phyloP scores from a whole-genome alignment of 225 moss, liverwort and hornwort species.

The Neckera pumila region DNA sequence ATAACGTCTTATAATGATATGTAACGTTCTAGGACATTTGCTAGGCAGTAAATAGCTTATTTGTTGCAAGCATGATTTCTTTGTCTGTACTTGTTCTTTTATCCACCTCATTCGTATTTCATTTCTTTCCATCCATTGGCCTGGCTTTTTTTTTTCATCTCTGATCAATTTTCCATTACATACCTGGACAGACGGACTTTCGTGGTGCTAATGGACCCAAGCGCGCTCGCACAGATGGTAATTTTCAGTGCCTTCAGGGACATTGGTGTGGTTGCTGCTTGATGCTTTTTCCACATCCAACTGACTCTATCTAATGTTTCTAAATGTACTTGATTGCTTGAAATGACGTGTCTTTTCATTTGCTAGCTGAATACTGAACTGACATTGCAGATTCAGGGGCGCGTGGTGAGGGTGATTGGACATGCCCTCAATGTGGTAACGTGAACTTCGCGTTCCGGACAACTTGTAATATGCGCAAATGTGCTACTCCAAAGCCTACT shows the following conservation, averaged over 20 bases:
- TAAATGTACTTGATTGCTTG: neutral
- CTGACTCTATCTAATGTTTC: neutral
- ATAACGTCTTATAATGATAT: neutral
- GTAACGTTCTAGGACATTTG: neutral
- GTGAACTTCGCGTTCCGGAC: slow-evolving; percentile 99
- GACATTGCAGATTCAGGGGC: slow-evolving; percentile 42
- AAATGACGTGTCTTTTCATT: neutral
- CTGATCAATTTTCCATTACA: neutral
- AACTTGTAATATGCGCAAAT: slow-evolving; percentile 99
- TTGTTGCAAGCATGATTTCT: neutral
- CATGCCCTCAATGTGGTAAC: slow-evolving; percentile 98
- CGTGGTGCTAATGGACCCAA: slow-evolving; percentile 51
- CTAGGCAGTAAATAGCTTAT: neutral
- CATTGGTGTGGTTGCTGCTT: neutral
- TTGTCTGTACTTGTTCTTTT: neutral
- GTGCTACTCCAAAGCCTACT: slow-evolving; percentile 88
- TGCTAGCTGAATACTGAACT: neutral
- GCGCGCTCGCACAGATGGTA: slow-evolving; percentile 57
- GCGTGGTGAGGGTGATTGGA: slow-evolving; percentile 98
- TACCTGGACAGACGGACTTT: slow-evolving; percentile 39
- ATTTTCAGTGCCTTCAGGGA: neutral
- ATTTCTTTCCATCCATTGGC: neutral
- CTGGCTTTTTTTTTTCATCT: neutral
- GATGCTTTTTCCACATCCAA: neutral
- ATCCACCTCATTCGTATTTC: neutral